phyloP scores from a whole-genome alignment of 1,139 yeast species.

The Lodderomyces orthopsilosis region DNA sequence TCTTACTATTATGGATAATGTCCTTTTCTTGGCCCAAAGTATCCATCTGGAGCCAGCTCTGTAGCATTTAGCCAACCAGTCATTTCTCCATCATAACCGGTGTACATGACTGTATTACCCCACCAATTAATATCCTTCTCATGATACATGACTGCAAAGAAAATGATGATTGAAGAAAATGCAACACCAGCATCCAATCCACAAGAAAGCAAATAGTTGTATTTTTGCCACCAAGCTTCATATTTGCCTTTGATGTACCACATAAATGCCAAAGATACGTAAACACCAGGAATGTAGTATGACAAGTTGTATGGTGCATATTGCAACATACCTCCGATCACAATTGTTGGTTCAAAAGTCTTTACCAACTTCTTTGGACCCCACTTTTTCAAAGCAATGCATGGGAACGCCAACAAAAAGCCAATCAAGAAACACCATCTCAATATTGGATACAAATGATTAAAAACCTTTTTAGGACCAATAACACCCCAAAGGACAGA shows the following conservation, averaged over 20 bases:
- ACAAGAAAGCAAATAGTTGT: constrained; percentile 49
- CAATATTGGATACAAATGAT: constrained; percentile 45
- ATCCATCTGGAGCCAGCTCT: constrained; percentile 34
- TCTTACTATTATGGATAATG: constrained; percentile 25
- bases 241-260: constrained; percentile 42
- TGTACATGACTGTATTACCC: constrained; percentile 48
- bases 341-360: constrained; percentile 42
- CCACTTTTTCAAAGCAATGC: constrained; percentile 38
- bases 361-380: constrained; percentile 27
- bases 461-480: constrained; percentile 60
- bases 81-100: constrained; percentile 36
- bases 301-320: constrained; percentile 51
- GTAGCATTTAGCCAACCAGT: constrained; percentile 25
- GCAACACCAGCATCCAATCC: constrained; percentile 54
- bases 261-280: constrained; percentile 43
- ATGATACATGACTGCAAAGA: constrained; percentile 49
- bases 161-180: constrained; percentile 46
- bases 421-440: constrained; percentile 57
- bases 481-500: constrained; percentile 66
- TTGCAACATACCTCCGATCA: constrained; percentile 39
- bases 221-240: constrained; percentile 53
- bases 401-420: constrained; percentile 42
- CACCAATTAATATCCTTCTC: constrained; percentile 47
- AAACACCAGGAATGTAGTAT: constrained; percentile 44
- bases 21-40: constrained; percentile 45